Evolutionary conservation across 2,329 filamentous ascomycete genomes (phyloP).

Genomic region (Monosporascus ibericus): DNA sequence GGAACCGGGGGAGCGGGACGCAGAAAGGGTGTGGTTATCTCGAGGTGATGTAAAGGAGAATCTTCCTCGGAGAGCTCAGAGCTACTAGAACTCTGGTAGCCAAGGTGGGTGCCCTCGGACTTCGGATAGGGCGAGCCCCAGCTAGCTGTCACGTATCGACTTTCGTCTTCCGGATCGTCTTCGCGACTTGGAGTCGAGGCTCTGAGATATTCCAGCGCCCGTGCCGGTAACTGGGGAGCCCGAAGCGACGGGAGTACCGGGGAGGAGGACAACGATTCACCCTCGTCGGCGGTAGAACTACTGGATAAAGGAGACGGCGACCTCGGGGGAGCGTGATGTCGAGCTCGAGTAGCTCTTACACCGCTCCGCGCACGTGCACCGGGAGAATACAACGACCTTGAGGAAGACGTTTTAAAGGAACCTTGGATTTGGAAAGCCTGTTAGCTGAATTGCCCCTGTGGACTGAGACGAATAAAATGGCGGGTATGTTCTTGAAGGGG

Average conservation of each 20-base stretch:
- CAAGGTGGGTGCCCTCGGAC: conserved; percentile 46
- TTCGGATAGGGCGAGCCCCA: conserved; percentile 89
- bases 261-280: conserved; percentile 44
- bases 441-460: neutral
- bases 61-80: conserved; percentile 47
- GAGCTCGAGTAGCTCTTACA: conserved; percentile 31
- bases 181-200: conserved; percentile 35
- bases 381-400: conserved; percentile 47
- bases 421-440: conserved; percentile 19
- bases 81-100: conserved; percentile 49
- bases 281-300: conserved; percentile 53
- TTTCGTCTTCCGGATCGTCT: conserved; percentile 26
- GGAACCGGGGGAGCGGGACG: conserved; percentile 46
- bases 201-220: conserved; percentile 48
- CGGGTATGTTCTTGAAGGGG: neutral
- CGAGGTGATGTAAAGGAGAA: conserved; percentile 54
- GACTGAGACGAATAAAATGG: neutral
- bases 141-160: conserved; percentile 62
- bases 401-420: conserved; percentile 50
- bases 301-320: conserved; percentile 55
- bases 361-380: conserved; percentile 57
- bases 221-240: conserved; percentile 51
- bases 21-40: conserved; percentile 57
- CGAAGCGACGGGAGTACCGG: conserved; percentile 54
- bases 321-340: conserved; percentile 30